Conservation (phyloP, 768 basidiomycete genomes). For the Tulasnella sp. region DNA sequence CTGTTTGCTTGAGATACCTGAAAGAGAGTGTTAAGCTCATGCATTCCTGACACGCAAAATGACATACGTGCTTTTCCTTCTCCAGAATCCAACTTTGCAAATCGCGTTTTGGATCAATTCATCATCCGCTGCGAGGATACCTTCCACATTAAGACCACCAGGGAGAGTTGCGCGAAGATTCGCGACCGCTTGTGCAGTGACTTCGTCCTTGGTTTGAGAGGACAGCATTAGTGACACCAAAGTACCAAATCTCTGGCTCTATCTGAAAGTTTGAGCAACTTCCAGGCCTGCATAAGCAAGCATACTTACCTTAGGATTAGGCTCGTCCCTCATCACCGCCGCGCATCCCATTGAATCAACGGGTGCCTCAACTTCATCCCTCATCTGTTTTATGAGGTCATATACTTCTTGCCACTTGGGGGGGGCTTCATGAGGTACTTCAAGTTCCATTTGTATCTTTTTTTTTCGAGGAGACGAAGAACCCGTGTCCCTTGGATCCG, state of each 20-base stretch:
- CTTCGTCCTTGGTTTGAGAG: slow-evolving; percentile 89
- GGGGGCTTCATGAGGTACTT: slow-evolving; percentile 54
- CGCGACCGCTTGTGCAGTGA: slow-evolving; percentile 64
- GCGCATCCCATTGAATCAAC: slow-evolving; percentile 91
- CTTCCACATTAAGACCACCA: slow-evolving; percentile 65
- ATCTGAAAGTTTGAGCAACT: slow-evolving; percentile 2
- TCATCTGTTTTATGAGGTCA: slow-evolving; percentile 61
- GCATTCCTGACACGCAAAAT: neutral
- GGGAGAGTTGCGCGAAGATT: slow-evolving; percentile 63
- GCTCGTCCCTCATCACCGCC: slow-evolving; percentile 48
- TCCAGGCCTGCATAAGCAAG: slow-evolving; percentile 12
- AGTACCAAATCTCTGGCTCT: slow-evolving; percentile 74
- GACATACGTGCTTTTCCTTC: slow-evolving; percentile 65
- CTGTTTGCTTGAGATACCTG: slow-evolving; percentile 66
- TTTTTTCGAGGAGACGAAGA: slow-evolving; percentile 28
- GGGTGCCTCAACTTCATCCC: slow-evolving; percentile 57
- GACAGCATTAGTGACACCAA: slow-evolving; percentile 91
- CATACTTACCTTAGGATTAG: slow-evolving; percentile 47
- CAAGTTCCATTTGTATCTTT: slow-evolving; percentile 45
- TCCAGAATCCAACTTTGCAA: slow-evolving; percentile 86
- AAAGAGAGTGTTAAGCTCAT: neutral
- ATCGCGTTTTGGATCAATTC: slow-evolving; percentile 60
- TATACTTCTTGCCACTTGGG: slow-evolving; percentile 56
- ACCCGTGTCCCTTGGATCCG: too few species aligned
- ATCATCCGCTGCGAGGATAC: slow-evolving; percentile 49